Evolutionary conservation across 2,329 filamentous ascomycete genomes (phyloP).

Genomic region (Aspergillus sp.): DNA sequence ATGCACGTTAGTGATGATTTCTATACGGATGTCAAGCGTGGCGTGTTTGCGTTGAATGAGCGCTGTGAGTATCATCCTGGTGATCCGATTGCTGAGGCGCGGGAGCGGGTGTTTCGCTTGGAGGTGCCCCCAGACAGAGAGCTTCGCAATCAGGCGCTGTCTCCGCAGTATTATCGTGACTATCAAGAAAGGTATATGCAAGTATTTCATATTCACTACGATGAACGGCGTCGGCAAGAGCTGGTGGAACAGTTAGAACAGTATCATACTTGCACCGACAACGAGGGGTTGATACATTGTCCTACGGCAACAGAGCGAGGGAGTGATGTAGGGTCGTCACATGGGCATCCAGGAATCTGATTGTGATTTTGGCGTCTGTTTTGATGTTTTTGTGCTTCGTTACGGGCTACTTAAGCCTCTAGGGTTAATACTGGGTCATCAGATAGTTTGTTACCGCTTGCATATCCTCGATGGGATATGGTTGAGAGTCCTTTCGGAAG

Average conservation of each 20-base stretch:
- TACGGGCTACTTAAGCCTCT: too few relatives aligned
- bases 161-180: neutral
- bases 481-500: too few relatives aligned
- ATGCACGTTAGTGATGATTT: constrained; percentile 21
- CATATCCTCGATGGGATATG: too few relatives aligned
- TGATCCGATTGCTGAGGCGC: constrained; percentile 17
- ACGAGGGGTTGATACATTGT: neutral
- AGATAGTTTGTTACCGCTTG: too few relatives aligned
- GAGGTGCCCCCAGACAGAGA: neutral
- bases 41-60: constrained; percentile 23
- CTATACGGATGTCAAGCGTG: constrained; percentile 26
- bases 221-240: neutral
- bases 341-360: too few relatives aligned
- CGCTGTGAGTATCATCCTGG: constrained; percentile 27
- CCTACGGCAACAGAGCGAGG: neutral
- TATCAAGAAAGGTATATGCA: neutral
- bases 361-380: too few relatives aligned
- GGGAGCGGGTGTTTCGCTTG: neutral
- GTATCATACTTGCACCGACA: neutral
- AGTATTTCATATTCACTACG: neutral
- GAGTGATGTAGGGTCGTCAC: too few relatives aligned
- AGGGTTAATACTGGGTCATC: too few relatives aligned
- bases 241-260: too few relatives aligned
- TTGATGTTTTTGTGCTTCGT: too few relatives aligned
- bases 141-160: neutral